phyloP scores from a whole-genome alignment of 495 filamentous ascomycete genomes.

The Trichoderma virens region DNA sequence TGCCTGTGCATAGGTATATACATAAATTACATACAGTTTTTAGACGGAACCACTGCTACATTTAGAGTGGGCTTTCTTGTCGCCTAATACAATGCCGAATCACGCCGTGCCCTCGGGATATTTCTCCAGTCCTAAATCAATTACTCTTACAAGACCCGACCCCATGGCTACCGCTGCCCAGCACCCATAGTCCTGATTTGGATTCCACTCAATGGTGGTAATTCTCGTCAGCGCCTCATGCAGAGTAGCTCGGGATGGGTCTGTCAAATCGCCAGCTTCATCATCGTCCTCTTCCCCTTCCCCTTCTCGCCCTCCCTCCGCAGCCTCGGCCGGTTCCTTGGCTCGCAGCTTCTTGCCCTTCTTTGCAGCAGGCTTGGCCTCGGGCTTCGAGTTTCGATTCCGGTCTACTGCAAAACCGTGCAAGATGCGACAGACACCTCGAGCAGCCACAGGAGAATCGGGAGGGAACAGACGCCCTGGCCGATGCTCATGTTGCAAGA shows the following conservation, averaged over 20 bases:
- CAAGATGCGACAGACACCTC: constrained; percentile 32
- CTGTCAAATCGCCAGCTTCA: constrained; percentile 21
- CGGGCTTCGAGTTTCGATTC: constrained; percentile 50
- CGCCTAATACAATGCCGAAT: no score
- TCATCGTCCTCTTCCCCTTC: constrained; percentile 32
- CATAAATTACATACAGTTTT: neutral
- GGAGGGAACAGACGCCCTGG: constrained; percentile 11
- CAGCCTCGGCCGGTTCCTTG: constrained; percentile 11
- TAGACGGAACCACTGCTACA: no score
- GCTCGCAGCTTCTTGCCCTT: constrained; percentile 22
- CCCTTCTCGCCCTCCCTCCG: constrained; percentile 23
- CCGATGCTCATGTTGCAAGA: constrained; percentile 41
- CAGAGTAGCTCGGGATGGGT: constrained; percentile 29
- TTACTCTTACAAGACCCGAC: constrained; percentile 38
- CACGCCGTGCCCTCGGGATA: neutral
- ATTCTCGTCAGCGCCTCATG: constrained; percentile 39
- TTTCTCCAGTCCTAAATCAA: constrained; percentile 36
- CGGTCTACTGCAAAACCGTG: constrained; percentile 41
- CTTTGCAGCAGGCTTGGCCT: constrained; percentile 46
- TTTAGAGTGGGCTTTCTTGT: no score
- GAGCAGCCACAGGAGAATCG: neutral
- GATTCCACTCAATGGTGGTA: constrained; percentile 39
- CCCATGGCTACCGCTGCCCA: constrained; percentile 47
- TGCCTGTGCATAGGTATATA: neutral
- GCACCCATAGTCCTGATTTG: constrained; percentile 39